Evolutionary conservation across 495 filamentous ascomycete species (phyloP).

Genomic region (Penicillium psychrofluorescens): DNA sequence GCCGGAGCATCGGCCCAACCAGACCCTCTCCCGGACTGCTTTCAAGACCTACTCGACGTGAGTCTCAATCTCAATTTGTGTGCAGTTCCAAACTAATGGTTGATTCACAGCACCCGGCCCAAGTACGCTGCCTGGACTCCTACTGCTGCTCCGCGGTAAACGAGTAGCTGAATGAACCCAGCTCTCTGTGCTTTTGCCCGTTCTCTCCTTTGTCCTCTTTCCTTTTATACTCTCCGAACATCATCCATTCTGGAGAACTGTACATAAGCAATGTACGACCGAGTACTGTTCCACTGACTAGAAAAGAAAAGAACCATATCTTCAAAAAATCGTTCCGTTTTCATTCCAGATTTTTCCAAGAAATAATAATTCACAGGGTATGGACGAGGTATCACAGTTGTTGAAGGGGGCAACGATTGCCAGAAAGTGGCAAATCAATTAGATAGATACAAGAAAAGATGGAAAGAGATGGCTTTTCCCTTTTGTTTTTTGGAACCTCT

Average conservation of each 20-base stretch:
- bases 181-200: slow-evolving; percentile 1
- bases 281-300: slow-evolving; percentile 1
- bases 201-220: slow-evolving; percentile 6
- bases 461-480: not conserved
- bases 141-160: slow-evolving; percentile 39
- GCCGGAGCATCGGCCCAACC: slow-evolving; percentile 63
- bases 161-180: slow-evolving; percentile 15
- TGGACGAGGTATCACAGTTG: slow-evolving; percentile 26
- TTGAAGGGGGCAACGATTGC: slow-evolving; percentile 8
- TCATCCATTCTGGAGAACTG: slow-evolving; percentile 14
- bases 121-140: slow-evolving; percentile 40
- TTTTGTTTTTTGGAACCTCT: not conserved
- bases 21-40: slow-evolving; percentile 66
- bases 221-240: slow-evolving; percentile 7
- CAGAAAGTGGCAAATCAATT: slow-evolving; percentile 4
- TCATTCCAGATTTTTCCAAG: slow-evolving; percentile 7
- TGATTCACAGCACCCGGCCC: slow-evolving; percentile 23
- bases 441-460: slow-evolving; percentile 24
- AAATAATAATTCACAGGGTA: slow-evolving; percentile 12
- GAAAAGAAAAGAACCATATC: too few relatives aligned
- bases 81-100: slow-evolving; percentile 1
- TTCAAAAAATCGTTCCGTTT: not conserved
- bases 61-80: slow-evolving; percentile 22
- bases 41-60: slow-evolving; percentile 94
- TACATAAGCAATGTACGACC: slow-evolving; percentile 38